Evolutionary conservation across 225 moss, liverwort and hornwort genomes (phyloP), one percentile per base, ranked within the genome.

Genomic region (Marchantia polymorpha): DNA sequence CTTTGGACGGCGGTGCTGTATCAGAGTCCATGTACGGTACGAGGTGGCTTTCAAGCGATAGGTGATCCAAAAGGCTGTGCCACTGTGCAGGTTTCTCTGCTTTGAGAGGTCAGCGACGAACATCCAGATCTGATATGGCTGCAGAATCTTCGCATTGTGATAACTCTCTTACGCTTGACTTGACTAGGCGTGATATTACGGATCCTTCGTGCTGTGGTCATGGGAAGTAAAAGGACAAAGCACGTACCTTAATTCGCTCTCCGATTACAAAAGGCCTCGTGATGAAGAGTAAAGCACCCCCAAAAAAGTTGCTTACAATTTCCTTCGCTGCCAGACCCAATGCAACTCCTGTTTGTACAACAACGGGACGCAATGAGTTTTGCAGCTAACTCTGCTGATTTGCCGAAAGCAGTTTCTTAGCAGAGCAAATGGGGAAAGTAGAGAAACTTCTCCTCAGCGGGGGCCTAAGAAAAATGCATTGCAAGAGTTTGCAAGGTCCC

Each of bases 241-340:
- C 16, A 16, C 52, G 12, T 71, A 92, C 96, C 91, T 92, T 94
- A 13, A 93, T 92, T 73, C 89, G 84, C 39, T 94, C 96, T 61
- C 94, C 92, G 55, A 94, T 90, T 20, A 88, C 83, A 74, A 96
- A 94, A 16, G 94, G 93, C 7, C 92, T 88, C 0, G 87, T 87
- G 71, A 87, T 30, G 80, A 94, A 93, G 63, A 96, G 84, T 54
- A 94, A 55, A 56, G 90, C 89, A 50, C 96, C 94, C 59, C 94
- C 93, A 64, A 96, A 94, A 79, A 94, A 91, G 69, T 94, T 96
- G 82, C 94, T 89, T 54, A 96, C 96, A 13, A 94, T 88, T 79
- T 96, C 94, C 83, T 93, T 93, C 22, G 96, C 87, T 48, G 92
- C 96, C 68, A 96, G 69, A 74, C 93, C 94, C 76, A 96, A 80